Conservation (phyloP, 2,329 filamentous ascomycete genomes). For the Venturia nashicola region DNA sequence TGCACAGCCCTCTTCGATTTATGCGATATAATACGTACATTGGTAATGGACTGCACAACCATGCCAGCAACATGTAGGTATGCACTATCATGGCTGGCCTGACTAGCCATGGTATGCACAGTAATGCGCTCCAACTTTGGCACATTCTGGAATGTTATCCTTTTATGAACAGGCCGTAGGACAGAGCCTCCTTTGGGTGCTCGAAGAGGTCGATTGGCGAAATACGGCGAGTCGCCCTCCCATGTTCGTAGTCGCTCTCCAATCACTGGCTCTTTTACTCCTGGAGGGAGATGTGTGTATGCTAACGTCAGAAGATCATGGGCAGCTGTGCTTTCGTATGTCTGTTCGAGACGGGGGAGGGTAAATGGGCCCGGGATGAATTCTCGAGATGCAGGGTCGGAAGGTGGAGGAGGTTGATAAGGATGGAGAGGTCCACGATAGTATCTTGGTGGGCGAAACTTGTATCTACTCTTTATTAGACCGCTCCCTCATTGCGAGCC, state of each 20-base stretch:
- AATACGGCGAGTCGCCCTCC: slow-evolving; percentile 87
- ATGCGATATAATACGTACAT: slow-evolving; percentile 59
- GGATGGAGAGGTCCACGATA: slow-evolving; percentile 88
- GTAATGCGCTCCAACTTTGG: slow-evolving; percentile 72
- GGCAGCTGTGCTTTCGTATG: slow-evolving; percentile 75
- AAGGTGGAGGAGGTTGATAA: slow-evolving; percentile 74
- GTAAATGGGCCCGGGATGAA: slow-evolving; percentile 89
- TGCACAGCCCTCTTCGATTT: slow-evolving; percentile 57
- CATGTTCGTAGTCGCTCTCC: slow-evolving; percentile 65
- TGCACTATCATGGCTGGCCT: slow-evolving; percentile 56
- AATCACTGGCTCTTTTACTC: slow-evolving; percentile 46
- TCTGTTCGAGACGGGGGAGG: slow-evolving; percentile 76
- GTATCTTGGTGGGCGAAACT: slow-evolving; percentile 89
- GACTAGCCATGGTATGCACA: slow-evolving; percentile 61
- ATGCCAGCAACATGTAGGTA: slow-evolving; percentile 74
- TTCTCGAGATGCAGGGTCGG: slow-evolving; percentile 75
- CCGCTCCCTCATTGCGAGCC: background rate
- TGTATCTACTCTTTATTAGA: slow-evolving; percentile 51
- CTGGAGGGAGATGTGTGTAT: slow-evolving; percentile 77
- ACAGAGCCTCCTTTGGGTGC: slow-evolving; percentile 69
- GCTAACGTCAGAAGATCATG: slow-evolving; percentile 79
- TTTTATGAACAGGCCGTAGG: slow-evolving; percentile 54
- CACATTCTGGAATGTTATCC: slow-evolving; percentile 68
- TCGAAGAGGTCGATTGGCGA: slow-evolving; percentile 77
- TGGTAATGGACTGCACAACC: slow-evolving; percentile 74